Evolutionary conservation across 2,329 filamentous ascomycete genomes (phyloP), one percentile per base, ranked within the genome.

Genomic region (Neoscytalidium dimidiatum): DNA sequence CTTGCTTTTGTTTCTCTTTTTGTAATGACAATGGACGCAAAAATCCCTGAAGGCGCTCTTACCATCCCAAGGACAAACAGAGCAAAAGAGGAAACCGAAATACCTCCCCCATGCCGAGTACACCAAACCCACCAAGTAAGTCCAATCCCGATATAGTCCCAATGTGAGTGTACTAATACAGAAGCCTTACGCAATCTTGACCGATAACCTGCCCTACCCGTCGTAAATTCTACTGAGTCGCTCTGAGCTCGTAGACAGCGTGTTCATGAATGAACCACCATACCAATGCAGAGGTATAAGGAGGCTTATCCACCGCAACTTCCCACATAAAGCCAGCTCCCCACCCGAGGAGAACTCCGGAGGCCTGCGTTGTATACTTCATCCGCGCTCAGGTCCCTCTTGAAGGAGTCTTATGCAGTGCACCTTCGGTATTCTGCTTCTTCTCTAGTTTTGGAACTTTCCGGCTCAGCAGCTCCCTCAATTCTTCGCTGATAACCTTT

Each of bases 401-500:
- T 1, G 49, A 52, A 19, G 49, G 49, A 26, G 11, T 4, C 49
- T 14, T 26, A 33, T 60, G 56, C 28, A 60, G 19, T 13, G 41
- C 26, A 5, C 56, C 56, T 9, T 60, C 56, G n/a, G 56, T 60
- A 21, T 60, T 60, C 28, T 60, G 56, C 41, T 60, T 48, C 41
- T 60, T 60, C 38, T 81, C 79, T 26, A 86, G 71, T 67, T 79
- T 82, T 52, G 84, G 79, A 7, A 90, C 79, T 66, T 90, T 86
- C 66, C 85, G 80, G 68, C 84, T 86, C n/a, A 91, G 73, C 48
- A 92, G 69, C 6, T 79, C 77, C 53, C 89, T 82, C 65, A 92
- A 74, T 69, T 91, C 87, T 0, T 86, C 82, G 67, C 85, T 88
- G 52, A 92, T 87, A 17, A 89, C 82, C 68, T 83, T 85, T 8